Base-by-base conservation (phyloP, 2,329 filamentous ascomycete species). In the Trichoderma koningiopsis region DNA sequence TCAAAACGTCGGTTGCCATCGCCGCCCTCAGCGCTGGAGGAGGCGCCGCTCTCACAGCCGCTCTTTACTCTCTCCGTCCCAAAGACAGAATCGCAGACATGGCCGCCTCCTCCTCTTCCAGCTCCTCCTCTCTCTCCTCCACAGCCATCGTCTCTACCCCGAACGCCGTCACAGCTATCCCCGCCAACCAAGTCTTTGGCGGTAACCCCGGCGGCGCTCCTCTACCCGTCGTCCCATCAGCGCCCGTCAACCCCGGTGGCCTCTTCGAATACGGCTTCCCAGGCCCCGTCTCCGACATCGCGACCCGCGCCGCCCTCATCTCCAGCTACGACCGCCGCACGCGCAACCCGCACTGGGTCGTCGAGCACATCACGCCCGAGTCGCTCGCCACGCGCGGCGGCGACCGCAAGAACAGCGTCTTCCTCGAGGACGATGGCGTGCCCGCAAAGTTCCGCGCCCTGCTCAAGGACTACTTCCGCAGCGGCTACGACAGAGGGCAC, bases 401-500 rank as follows among this genome's bases (percentile, higher is more conserved):
- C 74, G 94, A 98, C 82, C 90, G 96, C 76, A 92, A 93, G 79
- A 85, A 95, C 85, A 94, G 90, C 79, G 82, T 82, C 71, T 99
- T 99, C 80, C 81, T 89, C 73, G 95, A 99, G 81, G 96, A 99
- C 81, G 79, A 85, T 3, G 81, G 81, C 29, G 91, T 99, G 67
- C 96, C 96, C 0, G 86, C 91, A 64, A 90, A 92, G 81, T 99
- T 97, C 85, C 91, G 94, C 72, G 96, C 92, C 70, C 91, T 91
- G 79, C 86, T 99, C 69, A 91, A 93, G 80, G 96, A 99, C 84
- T 99, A 99, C 84, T 94, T 91, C 84, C 92, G 95, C 73, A 94
- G 91, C 49, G 96, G 96, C 76, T 99, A 96, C 80, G 96, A 99
- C 81, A 89, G 96, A 47, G 96, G 96, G 71, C 96, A 99, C 82